phyloP scores from a whole-genome alignment of 23 red algal genomes.

The Gracilaria caudata region DNA sequence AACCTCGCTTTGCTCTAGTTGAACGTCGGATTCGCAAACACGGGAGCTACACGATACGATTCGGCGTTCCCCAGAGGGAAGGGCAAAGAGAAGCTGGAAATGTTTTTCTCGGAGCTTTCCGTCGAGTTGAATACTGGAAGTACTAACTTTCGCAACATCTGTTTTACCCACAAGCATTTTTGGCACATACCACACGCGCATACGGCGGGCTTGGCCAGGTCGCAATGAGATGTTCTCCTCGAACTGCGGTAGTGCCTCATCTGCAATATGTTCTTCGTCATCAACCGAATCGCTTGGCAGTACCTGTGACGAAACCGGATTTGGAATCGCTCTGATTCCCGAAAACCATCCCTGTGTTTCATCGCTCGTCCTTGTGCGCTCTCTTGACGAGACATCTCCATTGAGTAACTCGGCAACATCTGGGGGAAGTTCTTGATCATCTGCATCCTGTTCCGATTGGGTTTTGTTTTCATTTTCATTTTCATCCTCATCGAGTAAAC shows the following conservation, averaged over 20 bases:
- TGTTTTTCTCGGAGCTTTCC: slow-evolving; percentile 30
- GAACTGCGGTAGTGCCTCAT: slow-evolving; percentile 5
- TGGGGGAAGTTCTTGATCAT: neutral
- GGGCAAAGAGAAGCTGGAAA: slow-evolving; percentile 55
- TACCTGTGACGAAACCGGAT: neutral
- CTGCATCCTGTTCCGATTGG: neutral
- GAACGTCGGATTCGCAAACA: slow-evolving; percentile 84
- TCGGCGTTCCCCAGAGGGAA: slow-evolving; percentile 35
- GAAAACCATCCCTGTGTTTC: neutral
- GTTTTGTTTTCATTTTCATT: neutral
- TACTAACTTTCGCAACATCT: neutral
- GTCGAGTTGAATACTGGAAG: neutral
- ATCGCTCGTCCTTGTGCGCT: neutral
- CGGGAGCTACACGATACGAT: slow-evolving; percentile 54
- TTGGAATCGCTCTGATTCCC: neutral
- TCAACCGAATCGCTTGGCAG: neutral
- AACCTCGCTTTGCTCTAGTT: slow-evolving; percentile 71
- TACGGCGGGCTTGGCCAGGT: neutral
- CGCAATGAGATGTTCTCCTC: slow-evolving; percentile 13
- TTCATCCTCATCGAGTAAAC: neutral
- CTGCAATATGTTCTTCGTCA: neutral
- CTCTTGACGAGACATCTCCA: neutral
- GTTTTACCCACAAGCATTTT: neutral
- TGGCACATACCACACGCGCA: slow-evolving; percentile 33
- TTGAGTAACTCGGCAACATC: slow-evolving; percentile 6